A percentile compares a stretch with the other conserved stretches of the same genome.
These are phyloP conservation scores for Gloeostereum incarnatum DNA, from an alignment of 768 basidiomycete genomes.

Conservation along the genomic window DNA sequence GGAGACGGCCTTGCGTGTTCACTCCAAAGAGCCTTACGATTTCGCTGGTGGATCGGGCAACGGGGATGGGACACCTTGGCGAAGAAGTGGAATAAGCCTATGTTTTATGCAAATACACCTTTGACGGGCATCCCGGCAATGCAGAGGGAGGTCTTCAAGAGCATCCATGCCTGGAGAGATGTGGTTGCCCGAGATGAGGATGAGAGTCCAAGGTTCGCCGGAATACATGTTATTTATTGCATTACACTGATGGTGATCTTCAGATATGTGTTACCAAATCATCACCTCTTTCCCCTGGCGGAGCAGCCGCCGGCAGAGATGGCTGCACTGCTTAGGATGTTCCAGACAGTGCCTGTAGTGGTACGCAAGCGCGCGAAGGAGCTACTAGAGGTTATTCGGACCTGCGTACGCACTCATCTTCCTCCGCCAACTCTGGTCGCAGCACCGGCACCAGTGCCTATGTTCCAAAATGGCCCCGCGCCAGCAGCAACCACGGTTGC, in stretches of 20 bases:
- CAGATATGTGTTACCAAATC: conserved; percentile 72
- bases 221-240: conserved; percentile 16
- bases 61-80: conserved; percentile 73
- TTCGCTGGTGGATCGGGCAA: conserved; percentile 49
- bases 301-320: conserved; percentile 63
- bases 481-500: conserved; percentile 1
- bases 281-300: conserved; percentile 63
- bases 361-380: conserved; percentile 55
- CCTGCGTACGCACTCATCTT: conserved; percentile 29
- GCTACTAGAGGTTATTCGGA: conserved; percentile 51
- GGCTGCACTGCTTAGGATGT: conserved; percentile 48
- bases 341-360: conserved; percentile 54
- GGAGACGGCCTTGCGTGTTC: conserved; percentile 67
- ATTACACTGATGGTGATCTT: background rate
- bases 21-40: conserved; percentile 67
- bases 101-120: conserved; percentile 20
- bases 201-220: conserved; percentile 80
- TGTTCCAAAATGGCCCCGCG: background rate
- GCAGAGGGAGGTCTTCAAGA: conserved; percentile 56
- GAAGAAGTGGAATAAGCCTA: conserved; percentile 73
- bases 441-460: background rate
- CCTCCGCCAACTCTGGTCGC: conserved; percentile 2
- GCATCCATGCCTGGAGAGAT: conserved; percentile 82
- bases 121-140: conserved; percentile 23
- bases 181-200: conserved; percentile 71